These are phyloP conservation scores for Fragilariopsis cylindrus DNA, from an alignment of 108 stramenopile genomes.

Conservation along the genomic window DNA sequence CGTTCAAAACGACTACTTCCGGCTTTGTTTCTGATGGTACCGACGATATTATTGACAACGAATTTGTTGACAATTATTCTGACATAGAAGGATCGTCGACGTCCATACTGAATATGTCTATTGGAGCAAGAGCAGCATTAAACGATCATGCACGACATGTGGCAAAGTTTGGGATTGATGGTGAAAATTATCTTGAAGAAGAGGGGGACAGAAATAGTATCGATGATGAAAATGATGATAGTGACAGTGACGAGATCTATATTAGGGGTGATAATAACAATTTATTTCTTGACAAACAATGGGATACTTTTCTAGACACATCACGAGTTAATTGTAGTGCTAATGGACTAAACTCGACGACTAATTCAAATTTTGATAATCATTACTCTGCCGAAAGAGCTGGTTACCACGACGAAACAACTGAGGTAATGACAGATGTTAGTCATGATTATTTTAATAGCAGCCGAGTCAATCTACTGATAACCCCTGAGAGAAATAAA, in stretches of 20 bases:
- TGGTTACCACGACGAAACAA: slow-evolving; percentile 11
- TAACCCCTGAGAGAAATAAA: slow-evolving; percentile 44
- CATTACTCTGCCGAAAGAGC: not conserved
- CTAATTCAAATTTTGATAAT: slow-evolving; percentile 4
- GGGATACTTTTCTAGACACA: slow-evolving; percentile 41
- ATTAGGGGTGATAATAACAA: not conserved
- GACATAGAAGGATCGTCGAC: slow-evolving; percentile 13
- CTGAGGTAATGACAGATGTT: slow-evolving; percentile 38
- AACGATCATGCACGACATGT: slow-evolving; percentile 51
- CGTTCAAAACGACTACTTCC: not conserved
- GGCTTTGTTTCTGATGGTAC: not conserved
- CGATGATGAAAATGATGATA: not conserved
- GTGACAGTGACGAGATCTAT: not conserved
- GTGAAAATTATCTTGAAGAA: slow-evolving; percentile 10
- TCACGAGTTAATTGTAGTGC: slow-evolving; percentile 25
- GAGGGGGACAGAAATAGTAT: not conserved
- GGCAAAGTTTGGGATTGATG: slow-evolving; percentile 54
- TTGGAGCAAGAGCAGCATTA: slow-evolving; percentile 57
- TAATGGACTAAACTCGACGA: not conserved
- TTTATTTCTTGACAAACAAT: slow-evolving; percentile 31
- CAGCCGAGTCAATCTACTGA: slow-evolving; percentile 34
- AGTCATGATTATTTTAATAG: slow-evolving; percentile 51
- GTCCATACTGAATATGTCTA: slow-evolving; percentile 46
- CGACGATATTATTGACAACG: slow-evolving; percentile 10
- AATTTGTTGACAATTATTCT: slow-evolving; percentile 2